These are phyloP conservation scores for Erysimum cheiranthoides DNA, from an alignment of 345 rosid species.

Conservation along the genomic window DNA sequence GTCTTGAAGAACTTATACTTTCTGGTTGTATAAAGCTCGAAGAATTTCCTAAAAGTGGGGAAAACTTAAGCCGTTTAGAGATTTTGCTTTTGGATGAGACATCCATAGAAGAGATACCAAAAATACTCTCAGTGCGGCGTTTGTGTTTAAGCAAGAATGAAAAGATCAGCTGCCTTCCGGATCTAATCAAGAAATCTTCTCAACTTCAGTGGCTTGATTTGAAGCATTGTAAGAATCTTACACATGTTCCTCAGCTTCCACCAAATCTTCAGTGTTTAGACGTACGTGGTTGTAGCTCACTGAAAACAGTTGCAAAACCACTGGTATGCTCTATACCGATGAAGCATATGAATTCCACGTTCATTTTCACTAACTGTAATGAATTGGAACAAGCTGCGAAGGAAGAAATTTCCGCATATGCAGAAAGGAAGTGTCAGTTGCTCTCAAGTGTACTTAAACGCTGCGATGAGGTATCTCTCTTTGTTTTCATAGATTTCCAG, in stretches of 20 bases:
- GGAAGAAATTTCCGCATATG: constrained; percentile 4
- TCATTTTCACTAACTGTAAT: constrained; percentile 32
- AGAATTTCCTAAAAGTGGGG: background rate
- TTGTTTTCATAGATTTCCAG: too few relatives aligned
- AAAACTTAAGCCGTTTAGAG: background rate
- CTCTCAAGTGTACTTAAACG: constrained; percentile 12
- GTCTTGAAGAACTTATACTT: constrained; percentile 21
- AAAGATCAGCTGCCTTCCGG: background rate
- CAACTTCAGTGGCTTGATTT: constrained; percentile 28
- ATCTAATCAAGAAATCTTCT: background rate
- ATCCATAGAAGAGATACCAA: constrained; percentile 5
- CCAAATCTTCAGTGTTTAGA: constrained; percentile 31
- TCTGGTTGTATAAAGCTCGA: constrained; percentile 35
- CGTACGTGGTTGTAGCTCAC: constrained; percentile 21
- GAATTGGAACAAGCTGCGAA: constrained; percentile 25
- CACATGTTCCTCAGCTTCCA: constrained; percentile 35
- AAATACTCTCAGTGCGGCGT: background rate
- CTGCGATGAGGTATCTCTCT: background rate
- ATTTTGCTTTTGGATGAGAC: constrained; percentile 34
- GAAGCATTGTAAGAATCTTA: constrained; percentile 29
- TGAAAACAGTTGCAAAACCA: background rate
- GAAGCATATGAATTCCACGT: constrained; percentile 17
- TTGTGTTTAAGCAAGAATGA: constrained; percentile 33
- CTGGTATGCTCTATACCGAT: background rate
- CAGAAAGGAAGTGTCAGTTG: constrained; percentile 9